phyloP scores from a whole-genome alignment of 108 stramenopile species.

The Aurantiochytrium sp. region DNA sequence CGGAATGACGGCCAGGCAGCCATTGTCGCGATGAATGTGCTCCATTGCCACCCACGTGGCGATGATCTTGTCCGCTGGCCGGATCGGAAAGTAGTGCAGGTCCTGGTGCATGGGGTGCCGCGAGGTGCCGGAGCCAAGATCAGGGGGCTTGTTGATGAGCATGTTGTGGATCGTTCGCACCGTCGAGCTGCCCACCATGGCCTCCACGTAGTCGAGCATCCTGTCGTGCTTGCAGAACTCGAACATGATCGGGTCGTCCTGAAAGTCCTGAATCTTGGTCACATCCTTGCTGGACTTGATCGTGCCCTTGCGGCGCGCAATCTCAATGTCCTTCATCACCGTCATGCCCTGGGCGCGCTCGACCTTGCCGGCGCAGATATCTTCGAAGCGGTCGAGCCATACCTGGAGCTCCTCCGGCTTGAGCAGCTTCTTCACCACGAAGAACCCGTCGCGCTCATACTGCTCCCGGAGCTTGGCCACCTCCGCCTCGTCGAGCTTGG shows the following conservation, averaged over 20 bases:
- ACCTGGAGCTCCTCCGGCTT: not conserved
- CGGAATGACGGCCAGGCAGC: not conserved
- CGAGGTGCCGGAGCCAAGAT: not conserved
- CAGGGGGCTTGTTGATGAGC: conserved; percentile 15
- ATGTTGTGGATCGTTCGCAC: not conserved
- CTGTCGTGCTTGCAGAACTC: not conserved
- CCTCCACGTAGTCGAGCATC: not conserved
- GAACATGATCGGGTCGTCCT: not conserved
- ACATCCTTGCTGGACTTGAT: not conserved
- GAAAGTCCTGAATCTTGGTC: not conserved
- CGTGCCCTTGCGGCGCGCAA: not conserved
- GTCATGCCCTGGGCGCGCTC: not conserved
- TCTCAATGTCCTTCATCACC: not conserved
- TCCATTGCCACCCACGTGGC: conserved; percentile 18
- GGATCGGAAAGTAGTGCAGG: not conserved
- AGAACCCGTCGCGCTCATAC: conserved; percentile 10
- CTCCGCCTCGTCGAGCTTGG: not conserved
- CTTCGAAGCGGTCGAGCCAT: not conserved
- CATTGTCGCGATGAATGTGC: not conserved
- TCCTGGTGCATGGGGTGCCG: conserved; percentile 10
- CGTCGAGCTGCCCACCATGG: not conserved
- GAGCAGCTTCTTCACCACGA: not conserved
- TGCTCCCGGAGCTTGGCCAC: not conserved
- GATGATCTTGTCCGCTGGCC: not conserved
- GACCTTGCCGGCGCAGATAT: conserved; percentile 13